Conservation (phyloP, 805 yeast species). For the Lipomyces yamanashiensis region DNA sequence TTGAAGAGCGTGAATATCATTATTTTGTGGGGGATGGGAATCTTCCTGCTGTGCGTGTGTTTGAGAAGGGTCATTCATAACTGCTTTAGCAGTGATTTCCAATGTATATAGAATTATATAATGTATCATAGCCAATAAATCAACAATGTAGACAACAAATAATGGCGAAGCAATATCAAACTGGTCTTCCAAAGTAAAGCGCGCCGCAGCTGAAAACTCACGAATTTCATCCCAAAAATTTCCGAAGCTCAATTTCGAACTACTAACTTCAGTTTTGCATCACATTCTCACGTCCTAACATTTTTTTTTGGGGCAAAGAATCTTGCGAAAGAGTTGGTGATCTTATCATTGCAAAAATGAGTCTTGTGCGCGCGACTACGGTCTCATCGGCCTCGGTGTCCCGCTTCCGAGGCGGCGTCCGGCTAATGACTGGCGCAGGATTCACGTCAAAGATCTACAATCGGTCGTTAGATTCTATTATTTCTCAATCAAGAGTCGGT, state of each 20-base stretch:
- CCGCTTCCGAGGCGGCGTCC: conserved; percentile 1
- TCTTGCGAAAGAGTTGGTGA: too few species aligned
- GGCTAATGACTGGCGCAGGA: not conserved
- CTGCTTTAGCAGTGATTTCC: not conserved
- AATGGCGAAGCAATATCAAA: too few species aligned
- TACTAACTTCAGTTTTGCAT: too few species aligned
- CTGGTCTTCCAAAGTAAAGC: too few species aligned
- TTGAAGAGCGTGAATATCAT: conserved; percentile 25
- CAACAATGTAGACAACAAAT: too few species aligned
- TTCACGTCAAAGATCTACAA: not conserved
- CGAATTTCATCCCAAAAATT: too few species aligned
- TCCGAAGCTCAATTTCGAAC: too few species aligned
- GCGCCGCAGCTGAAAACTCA: too few species aligned
- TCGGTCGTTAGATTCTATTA: too few species aligned
- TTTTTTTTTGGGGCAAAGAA: too few species aligned
- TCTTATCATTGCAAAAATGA: not conserved
- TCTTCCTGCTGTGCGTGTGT: conserved; percentile 22
- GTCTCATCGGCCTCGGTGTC: not conserved
- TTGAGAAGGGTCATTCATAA: conserved; percentile 21
- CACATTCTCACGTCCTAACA: too few species aligned
- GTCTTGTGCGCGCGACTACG: conserved; percentile 4
- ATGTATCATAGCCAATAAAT: too few species aligned
- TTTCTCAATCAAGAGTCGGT: not conserved
- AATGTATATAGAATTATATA: not conserved
- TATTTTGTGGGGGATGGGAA: conserved; percentile 34